phyloP scores from a whole-genome alignment of 2,329 filamentous ascomycete species.

The Berkeleyomyces basicola region DNA sequence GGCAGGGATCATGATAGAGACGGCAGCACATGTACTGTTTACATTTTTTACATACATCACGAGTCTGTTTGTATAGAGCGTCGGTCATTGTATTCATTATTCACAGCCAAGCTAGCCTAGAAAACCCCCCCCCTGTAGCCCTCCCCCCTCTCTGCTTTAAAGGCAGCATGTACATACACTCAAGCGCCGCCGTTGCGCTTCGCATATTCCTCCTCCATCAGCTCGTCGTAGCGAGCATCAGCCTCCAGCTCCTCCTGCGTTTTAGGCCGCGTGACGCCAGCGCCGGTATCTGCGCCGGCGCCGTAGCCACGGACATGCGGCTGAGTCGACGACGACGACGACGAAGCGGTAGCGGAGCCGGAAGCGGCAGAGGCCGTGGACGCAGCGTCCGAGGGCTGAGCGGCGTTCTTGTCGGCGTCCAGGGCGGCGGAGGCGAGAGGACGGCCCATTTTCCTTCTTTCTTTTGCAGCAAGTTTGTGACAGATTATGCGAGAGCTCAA shows the following conservation, averaged over 20 bases:
- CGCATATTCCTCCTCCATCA: constrained; percentile 39
- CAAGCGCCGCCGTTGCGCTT: constrained; percentile 36
- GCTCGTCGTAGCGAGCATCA: constrained; percentile 33
- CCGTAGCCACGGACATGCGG: background rate
- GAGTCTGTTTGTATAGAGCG: background rate
- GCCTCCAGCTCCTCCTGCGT: constrained; percentile 33
- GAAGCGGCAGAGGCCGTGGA: background rate
- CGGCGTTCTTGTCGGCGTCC: background rate
- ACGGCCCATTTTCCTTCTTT: background rate
- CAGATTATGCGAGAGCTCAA: background rate
- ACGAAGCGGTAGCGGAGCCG: background rate
- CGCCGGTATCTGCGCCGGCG: background rate
- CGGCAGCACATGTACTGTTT: background rate
- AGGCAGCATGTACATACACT: background rate
- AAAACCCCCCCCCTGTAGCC: background rate
- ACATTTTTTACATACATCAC: background rate
- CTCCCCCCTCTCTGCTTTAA: no score
- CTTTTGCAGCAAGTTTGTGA: no score
- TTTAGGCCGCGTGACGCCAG: constrained; percentile 19
- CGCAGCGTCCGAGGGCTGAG: background rate
- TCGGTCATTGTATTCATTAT: background rate
- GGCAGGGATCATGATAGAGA: constrained; percentile 21
- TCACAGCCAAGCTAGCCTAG: background rate
- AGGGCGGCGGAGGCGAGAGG: background rate
- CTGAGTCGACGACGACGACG: background rate